These are phyloP conservation scores for Cladorrhinum sp. DNA, from an alignment of 2,329 filamentous ascomycete genomes.

Conservation along the genomic window DNA sequence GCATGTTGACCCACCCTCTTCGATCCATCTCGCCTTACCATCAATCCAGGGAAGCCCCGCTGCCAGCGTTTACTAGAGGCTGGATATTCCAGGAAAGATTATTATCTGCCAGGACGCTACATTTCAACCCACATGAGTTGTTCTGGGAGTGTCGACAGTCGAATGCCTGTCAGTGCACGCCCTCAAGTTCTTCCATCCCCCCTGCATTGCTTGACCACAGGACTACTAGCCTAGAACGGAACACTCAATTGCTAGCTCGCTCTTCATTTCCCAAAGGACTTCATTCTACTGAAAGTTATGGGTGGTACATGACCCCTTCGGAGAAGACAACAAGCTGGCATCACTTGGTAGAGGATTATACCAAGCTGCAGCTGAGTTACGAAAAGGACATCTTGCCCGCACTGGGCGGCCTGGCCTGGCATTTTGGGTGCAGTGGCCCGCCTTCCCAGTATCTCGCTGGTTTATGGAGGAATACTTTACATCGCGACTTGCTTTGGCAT, in stretches of 20 bases:
- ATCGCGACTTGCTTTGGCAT: constrained; percentile 15
- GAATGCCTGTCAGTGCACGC: constrained; percentile 19
- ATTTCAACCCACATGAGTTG: constrained; percentile 21
- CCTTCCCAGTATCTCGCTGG: constrained; percentile 7
- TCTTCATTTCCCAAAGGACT: background rate
- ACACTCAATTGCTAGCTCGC: background rate
- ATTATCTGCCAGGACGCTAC: constrained; percentile 22
- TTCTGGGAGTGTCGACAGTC: constrained; percentile 15
- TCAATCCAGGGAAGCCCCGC: background rate
- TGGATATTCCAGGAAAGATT: constrained; percentile 28
- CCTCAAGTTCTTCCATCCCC: no score
- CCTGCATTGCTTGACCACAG: no score
- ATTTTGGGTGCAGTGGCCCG: no score
- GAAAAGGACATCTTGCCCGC: constrained; percentile 21
- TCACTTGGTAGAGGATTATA: constrained; percentile 16
- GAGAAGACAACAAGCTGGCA: constrained; percentile 9
- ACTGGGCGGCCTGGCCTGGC: constrained; percentile 12
- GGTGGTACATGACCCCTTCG: background rate
- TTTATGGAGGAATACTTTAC: constrained; percentile 3
- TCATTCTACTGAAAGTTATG: background rate
- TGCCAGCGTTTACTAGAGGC: constrained; percentile 19
- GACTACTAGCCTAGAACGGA: no score
- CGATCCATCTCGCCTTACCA: constrained; percentile 8
- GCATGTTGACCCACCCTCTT: constrained; percentile 9
- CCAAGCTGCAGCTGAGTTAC: constrained; percentile 7